A percentile compares a stretch with the other conserved stretches of the same genome.
These are phyloP conservation scores for Backusella parvicylindrica DNA, from an alignment of 192 early-diverging fungal genomes.

Conservation along the genomic window DNA sequence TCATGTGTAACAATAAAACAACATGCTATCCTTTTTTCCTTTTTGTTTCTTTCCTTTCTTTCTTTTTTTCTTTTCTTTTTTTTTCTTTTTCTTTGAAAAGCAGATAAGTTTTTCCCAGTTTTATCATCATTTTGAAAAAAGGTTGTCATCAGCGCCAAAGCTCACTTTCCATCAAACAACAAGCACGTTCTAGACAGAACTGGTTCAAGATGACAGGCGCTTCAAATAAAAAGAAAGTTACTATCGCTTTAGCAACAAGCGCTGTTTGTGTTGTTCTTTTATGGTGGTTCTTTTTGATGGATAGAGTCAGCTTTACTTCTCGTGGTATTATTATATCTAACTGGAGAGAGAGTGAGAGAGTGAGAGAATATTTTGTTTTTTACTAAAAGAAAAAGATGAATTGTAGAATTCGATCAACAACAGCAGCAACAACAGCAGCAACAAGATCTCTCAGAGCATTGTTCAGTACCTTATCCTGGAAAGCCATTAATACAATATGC, in stretches of 20 bases:
- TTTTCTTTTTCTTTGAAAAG: neutral
- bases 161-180: constrained; percentile 13
- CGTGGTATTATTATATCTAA: neutral
- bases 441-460: constrained; percentile 10
- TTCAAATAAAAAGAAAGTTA: neutral
- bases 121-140: constrained; percentile 3
- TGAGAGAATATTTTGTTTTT: too few relatives aligned
- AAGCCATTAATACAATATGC: constrained; percentile 85
- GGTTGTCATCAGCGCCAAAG: constrained; percentile 17
- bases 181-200: constrained; percentile 4
- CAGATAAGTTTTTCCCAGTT: neutral
- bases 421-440: neutral
- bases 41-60: neutral
- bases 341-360: too few relatives aligned
- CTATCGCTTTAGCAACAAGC: neutral
- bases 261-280: neutral
- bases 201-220: constrained; percentile 8
- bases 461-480: constrained; percentile 30
- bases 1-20: neutral
- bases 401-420: neutral
- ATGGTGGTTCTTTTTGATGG: neutral
- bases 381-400: neutral
- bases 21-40: neutral
- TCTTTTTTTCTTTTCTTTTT: neutral
- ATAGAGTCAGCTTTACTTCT: neutral